phyloP scores from a whole-genome alignment of 2,329 filamentous ascomycete species.

The Trichoderma sp. region DNA sequence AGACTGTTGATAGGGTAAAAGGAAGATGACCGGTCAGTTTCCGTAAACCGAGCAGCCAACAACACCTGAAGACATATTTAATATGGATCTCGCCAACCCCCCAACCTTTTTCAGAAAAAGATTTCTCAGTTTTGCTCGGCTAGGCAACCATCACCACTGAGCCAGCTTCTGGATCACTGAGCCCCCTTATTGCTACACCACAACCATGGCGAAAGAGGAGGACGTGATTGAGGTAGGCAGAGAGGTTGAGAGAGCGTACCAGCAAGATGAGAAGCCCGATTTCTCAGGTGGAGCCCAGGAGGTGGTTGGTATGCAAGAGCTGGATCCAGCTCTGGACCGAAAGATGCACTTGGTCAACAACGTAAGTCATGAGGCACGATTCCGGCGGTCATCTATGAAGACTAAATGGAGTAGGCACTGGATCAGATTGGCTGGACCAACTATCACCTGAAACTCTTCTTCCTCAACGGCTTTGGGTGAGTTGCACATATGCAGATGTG shows the following conservation, averaged over 20 bases:
- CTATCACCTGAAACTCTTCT: conserved; percentile 55
- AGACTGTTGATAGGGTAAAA: not conserved
- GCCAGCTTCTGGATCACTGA: not conserved
- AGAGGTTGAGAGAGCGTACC: not conserved
- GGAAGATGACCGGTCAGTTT: not conserved
- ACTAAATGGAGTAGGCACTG: conserved; percentile 28
- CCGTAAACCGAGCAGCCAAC: not conserved
- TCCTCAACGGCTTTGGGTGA: conserved; percentile 56
- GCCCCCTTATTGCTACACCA: not conserved
- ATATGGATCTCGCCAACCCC: not conserved
- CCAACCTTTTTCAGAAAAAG: not conserved
- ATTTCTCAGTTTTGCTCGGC: not conserved
- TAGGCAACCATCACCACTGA: not conserved
- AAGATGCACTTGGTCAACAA: conserved; percentile 24
- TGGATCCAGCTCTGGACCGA: conserved; percentile 11
- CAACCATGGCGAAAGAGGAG: not conserved
- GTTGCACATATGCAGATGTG: not conserved
- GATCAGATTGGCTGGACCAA: conserved; percentile 53
- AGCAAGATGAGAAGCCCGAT: not conserved
- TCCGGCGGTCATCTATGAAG: not conserved
- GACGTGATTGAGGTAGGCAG: not conserved
- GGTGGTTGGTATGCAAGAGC: conserved; percentile 10
- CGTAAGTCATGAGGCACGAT: not conserved
- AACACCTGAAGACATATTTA: not conserved
- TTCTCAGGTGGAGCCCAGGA: not conserved